Evolutionary conservation across 2,329 filamentous ascomycete species (phyloP).

Genomic region (Ophiosphaerella korrae): DNA sequence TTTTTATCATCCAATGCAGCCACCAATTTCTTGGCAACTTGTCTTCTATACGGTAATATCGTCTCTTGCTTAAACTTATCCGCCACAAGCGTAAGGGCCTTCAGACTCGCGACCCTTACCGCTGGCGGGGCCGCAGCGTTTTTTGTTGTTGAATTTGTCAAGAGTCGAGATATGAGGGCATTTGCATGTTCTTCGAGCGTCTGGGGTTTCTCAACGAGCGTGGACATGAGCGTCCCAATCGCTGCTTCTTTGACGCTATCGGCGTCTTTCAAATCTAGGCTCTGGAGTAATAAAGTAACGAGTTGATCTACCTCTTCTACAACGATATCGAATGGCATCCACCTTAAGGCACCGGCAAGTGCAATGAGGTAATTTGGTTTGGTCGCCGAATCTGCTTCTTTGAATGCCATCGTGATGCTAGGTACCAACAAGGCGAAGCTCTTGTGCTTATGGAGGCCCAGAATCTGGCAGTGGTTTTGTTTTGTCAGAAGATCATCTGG

Average conservation of each 20-base stretch:
- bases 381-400: conserved; percentile 47
- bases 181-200: conserved; percentile 61
- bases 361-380: conserved; percentile 69
- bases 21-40: conserved; percentile 62
- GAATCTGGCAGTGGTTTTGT: conserved; percentile 65
- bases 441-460: conserved; percentile 67
- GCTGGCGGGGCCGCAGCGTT: conserved; percentile 35
- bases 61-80: conserved; percentile 55
- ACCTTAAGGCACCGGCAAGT: conserved; percentile 64
- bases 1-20: conserved; percentile 66
- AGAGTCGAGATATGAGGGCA: conserved; percentile 61
- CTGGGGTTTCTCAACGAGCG: conserved; percentile 63
- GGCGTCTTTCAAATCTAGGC: conserved; percentile 60
- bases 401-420: conserved; percentile 59
- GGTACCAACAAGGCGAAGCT: conserved; percentile 66
- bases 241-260: conserved; percentile 64
- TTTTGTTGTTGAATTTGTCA: conserved; percentile 50
- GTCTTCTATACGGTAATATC: conserved; percentile 61
- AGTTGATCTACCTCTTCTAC: conserved; percentile 63
- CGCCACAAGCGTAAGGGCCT: conserved; percentile 56
- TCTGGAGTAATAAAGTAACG: conserved; percentile 66
- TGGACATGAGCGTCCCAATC: conserved; percentile 62
- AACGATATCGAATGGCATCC: conserved; percentile 64
- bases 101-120: conserved; percentile 56
- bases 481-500: conserved; percentile 66